Evolutionary conservation across 208 protist species (phyloP).

Genomic region (Crithidia bombi): DNA sequence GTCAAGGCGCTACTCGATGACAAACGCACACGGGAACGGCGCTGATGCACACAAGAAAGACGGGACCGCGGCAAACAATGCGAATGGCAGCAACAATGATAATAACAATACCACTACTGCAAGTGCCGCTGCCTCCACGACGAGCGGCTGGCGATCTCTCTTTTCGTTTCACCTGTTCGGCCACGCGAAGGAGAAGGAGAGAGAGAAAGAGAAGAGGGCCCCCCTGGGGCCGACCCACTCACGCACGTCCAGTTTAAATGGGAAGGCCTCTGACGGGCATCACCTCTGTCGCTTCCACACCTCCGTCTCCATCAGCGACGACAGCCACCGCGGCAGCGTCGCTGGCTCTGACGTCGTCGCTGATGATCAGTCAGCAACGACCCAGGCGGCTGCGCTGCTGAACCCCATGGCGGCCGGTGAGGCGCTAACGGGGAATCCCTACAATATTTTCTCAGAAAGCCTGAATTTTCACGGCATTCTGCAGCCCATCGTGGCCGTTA

Average conservation of each 20-base stretch:
- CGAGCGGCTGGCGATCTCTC: constrained; percentile 10
- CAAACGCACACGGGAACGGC: not conserved
- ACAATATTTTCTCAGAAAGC: constrained; percentile 19
- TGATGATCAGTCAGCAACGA: constrained; percentile 8
- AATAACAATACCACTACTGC: not conserved
- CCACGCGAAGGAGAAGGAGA: constrained; percentile 1
- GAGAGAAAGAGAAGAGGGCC: constrained; percentile 4
- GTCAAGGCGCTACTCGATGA: no score
- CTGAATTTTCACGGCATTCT: constrained; percentile 68
- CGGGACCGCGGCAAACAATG: not conserved
- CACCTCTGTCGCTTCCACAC: not conserved
- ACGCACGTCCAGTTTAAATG: not conserved
- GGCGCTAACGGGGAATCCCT: constrained; percentile 8
- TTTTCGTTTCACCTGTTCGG: constrained; percentile 14
- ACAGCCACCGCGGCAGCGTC: constrained; percentile 2
- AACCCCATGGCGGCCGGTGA: constrained; percentile 23
- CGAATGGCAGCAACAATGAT: not conserved
- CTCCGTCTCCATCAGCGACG: not conserved
- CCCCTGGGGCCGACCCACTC: not conserved
- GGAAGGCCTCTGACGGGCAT: not conserved
- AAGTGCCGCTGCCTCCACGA: not conserved
- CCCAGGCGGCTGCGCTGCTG: constrained; percentile 10
- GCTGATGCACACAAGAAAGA: not conserved
- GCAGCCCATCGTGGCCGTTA: constrained; percentile 47
- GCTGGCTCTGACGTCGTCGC: constrained; percentile 3